A percentile compares a stretch with the other conserved stretches of the same genome.
These are phyloP conservation scores for Saprolegnia parasitica DNA, from an alignment of 352 stramenopile species.

Conservation along the genomic window DNA sequence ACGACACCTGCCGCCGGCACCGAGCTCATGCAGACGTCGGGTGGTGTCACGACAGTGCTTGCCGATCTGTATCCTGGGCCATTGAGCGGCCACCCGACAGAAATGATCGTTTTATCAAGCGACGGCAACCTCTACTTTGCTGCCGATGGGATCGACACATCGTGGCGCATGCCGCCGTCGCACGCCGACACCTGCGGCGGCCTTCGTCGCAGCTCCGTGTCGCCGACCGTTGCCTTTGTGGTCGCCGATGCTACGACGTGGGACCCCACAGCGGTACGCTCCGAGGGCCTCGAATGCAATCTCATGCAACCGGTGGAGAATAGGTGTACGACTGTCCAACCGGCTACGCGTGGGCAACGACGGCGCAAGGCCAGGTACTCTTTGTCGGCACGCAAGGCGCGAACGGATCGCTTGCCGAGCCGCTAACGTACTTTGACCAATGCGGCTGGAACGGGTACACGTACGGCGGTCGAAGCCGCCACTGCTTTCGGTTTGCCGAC, in stretches of 20 bases:
- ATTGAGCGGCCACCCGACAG: slow-evolving; percentile 33
- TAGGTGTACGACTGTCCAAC: slow-evolving; percentile 81
- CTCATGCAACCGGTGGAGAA: background rate
- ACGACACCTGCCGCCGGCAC: slow-evolving; percentile 25
- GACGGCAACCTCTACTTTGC: slow-evolving; percentile 76
- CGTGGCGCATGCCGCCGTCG: slow-evolving; percentile 45
- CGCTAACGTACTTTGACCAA: slow-evolving; percentile 72
- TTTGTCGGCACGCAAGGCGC: slow-evolving; percentile 41
- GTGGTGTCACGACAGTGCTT: slow-evolving; percentile 56
- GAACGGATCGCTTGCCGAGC: slow-evolving; percentile 34
- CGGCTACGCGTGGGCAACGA: slow-evolving; percentile 80
- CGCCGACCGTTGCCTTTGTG: slow-evolving; percentile 52
- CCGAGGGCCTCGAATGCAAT: background rate
- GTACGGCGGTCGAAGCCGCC: slow-evolving; percentile 56
- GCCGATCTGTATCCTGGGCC: slow-evolving; percentile 56
- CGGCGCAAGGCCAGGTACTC: slow-evolving; percentile 46
- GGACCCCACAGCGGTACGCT: slow-evolving; percentile 44
- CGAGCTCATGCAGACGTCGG: slow-evolving; percentile 82
- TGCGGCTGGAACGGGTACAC: slow-evolving; percentile 80
- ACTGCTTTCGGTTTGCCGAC: slow-evolving; percentile 84
- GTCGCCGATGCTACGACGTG: slow-evolving; percentile 63
- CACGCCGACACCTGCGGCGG: slow-evolving; percentile 62
- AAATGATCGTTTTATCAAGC: slow-evolving; percentile 48
- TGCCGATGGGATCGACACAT: slow-evolving; percentile 58
- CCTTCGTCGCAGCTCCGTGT: slow-evolving; percentile 59